These are phyloP conservation scores for Fusarium abutilonis DNA, from an alignment of 2,329 filamentous ascomycete species.

Conservation along the genomic window DNA sequence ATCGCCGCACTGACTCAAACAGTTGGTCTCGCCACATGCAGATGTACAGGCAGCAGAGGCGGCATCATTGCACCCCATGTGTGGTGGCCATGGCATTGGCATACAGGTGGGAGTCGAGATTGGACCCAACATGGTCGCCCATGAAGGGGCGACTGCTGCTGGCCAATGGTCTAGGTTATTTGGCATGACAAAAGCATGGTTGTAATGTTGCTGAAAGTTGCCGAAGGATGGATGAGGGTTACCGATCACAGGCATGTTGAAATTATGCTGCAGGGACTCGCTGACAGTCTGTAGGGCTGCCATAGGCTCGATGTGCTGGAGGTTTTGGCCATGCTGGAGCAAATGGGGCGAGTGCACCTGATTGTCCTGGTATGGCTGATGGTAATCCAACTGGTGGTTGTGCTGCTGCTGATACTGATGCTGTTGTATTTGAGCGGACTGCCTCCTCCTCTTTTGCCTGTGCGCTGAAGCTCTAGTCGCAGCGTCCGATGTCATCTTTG, in stretches of 20 bases:
- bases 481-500: slow-evolving; percentile 16
- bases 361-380: slow-evolving; percentile 27
- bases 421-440: slow-evolving; percentile 20
- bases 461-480: slow-evolving; percentile 26
- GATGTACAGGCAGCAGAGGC: slow-evolving; percentile 50
- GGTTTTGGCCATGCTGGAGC: slow-evolving; percentile 24
- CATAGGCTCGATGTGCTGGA: slow-evolving; percentile 37
- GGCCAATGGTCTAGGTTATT: slow-evolving; percentile 17
- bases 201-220: slow-evolving; percentile 29
- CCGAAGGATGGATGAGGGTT: slow-evolving; percentile 27
- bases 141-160: slow-evolving; percentile 25
- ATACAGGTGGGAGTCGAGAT: slow-evolving; percentile 23
- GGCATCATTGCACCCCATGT: slow-evolving; percentile 45
- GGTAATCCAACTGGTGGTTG: slow-evolving; percentile 19
- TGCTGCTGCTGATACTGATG: slow-evolving; percentile 17
- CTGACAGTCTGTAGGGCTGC: slow-evolving; percentile 38
- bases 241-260: slow-evolving; percentile 22
- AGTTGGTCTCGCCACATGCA: slow-evolving; percentile 46
- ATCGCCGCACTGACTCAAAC: slow-evolving; percentile 50
- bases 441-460: slow-evolving; percentile 35
- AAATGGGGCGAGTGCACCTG: slow-evolving; percentile 28
- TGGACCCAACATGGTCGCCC: slow-evolving; percentile 34
- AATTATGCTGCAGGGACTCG: slow-evolving; percentile 33
- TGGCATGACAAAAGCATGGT: slow-evolving; percentile 21
- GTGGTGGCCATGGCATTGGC: slow-evolving; percentile 32